Evolutionary conservation across 2,329 filamentous ascomycete species (phyloP).

Genomic region (Xylariomycetidae sp.): DNA sequence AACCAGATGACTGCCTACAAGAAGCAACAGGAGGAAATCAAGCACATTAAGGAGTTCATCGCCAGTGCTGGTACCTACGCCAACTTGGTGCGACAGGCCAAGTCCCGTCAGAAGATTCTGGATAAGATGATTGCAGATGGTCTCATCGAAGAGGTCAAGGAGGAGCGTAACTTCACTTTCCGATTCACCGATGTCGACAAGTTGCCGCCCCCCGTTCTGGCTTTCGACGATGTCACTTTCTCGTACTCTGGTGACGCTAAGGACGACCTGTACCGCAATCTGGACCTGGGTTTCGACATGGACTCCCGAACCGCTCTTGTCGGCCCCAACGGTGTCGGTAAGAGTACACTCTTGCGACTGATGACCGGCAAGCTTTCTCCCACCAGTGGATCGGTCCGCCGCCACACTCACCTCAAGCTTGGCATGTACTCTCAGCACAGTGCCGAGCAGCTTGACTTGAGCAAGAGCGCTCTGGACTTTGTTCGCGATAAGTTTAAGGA

Average conservation of each 20-base stretch:
- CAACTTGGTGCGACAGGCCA: conserved; percentile 97
- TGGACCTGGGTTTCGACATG: conserved; percentile 99
- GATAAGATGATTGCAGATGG: conserved; percentile 99
- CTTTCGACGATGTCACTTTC: conserved; percentile 96
- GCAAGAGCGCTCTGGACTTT: conserved; percentile 96
- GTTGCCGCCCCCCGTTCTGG: conserved; percentile 93
- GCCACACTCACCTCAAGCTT: conserved; percentile 97
- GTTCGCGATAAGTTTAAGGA: conserved; percentile 89
- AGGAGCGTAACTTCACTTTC: conserved; percentile 92
- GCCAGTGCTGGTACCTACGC: conserved; percentile 99
- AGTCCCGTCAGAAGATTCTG: conserved; percentile 98
- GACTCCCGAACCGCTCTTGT: conserved; percentile 96
- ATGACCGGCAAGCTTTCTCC: conserved; percentile 95
- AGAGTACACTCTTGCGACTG: conserved; percentile 89
- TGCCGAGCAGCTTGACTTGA: conserved; percentile 94
- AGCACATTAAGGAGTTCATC: conserved; percentile 99
- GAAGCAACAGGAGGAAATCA: conserved; percentile 98
- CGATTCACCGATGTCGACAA: conserved; percentile 98
- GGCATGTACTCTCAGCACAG: conserved; percentile 98
- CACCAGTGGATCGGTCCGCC: conserved; percentile 72
- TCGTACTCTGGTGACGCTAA: conserved; percentile 86
- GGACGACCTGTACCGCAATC: conserved; percentile 92
- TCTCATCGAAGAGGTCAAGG: conserved; percentile 84
- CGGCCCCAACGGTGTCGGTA: conserved; percentile 97
- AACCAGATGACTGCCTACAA: conserved; percentile 99